Evolutionary conservation across 1,284 basidiomycete species (phyloP), one percentile per base, ranked within the genome.

Genomic region (Caloboletus firmus): DNA sequence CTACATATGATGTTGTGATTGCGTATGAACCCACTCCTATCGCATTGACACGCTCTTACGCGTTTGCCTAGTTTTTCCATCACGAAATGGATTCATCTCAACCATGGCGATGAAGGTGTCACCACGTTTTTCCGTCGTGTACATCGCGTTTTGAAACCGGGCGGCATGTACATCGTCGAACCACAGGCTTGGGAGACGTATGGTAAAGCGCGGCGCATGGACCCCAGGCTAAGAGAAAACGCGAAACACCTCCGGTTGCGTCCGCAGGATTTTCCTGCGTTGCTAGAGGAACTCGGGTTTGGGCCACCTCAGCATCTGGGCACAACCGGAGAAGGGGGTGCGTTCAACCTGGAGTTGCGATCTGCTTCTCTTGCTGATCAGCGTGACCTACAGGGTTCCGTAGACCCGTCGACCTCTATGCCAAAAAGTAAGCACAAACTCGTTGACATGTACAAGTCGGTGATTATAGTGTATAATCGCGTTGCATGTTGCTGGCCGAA

Each of bases 31-130:
- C 28, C 6, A 18, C 26, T 17, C 15, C n/a, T 10, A 2, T 32
- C 11, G 1, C 24, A 5, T 8, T 59, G 42, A 61, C 44, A 13
- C 17, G n/a, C 22, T 24, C 31, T 24, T 36, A 8, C 4, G 28
- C 4, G 20, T 8, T 51, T 36, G 17, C 31, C 18, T 42, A 93
- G 90, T 2, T 84, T 93, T 57, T 93, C 91, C 0, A 73, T 93
- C 42, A 82, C 89, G 0, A 93, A 93, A 69, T 93, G 91, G 91
- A 89, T 93, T 26, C 91, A 93, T 68, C 73, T 93, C 3, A 85
- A 92, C 59, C 74, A 75, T 10, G 87, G 88, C 12, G 91, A 93
- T 60, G 79, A 80, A 1, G 90, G 83, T 0, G 59, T 93, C 12
- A 61, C 68, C 43, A 56, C 58, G 0, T 91, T 93, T 67, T 93